Percentiles rank a stretch among this genome's conserved stretches.
phyloP scores from a whole-genome alignment of 2,329 filamentous ascomycete genomes.

The Emericellopsis cladophorae region DNA sequence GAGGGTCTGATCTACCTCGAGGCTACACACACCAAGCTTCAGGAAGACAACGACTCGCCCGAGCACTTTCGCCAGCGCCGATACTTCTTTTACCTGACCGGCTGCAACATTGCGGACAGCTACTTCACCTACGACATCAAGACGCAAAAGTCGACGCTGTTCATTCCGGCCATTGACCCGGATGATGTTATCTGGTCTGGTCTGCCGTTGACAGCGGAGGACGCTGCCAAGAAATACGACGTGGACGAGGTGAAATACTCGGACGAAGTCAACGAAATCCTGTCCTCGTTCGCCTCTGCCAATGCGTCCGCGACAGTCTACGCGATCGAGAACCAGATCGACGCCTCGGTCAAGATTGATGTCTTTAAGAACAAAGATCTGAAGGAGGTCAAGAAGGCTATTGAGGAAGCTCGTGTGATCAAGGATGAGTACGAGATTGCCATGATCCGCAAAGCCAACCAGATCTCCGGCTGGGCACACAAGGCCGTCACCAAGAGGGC shows the following conservation, averaged over 20 bases:
- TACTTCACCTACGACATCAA: slow-evolving; percentile 71
- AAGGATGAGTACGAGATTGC: slow-evolving; percentile 68
- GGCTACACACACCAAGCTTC: slow-evolving; percentile 64
- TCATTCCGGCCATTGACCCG: slow-evolving; percentile 81
- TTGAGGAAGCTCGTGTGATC: slow-evolving; percentile 55
- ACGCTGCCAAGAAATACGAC: slow-evolving; percentile 68
- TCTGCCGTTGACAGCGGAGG: slow-evolving; percentile 62
- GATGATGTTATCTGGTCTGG: slow-evolving; percentile 90
- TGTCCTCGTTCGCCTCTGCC: slow-evolving; percentile 37
- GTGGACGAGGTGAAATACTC: slow-evolving; percentile 66
- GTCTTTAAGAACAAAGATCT: slow-evolving; percentile 55
- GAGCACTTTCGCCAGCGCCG: slow-evolving; percentile 79
- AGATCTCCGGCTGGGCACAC: slow-evolving; percentile 56
- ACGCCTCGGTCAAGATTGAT: slow-evolving; percentile 57
- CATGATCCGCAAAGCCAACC: slow-evolving; percentile 59
- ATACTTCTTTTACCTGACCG: slow-evolving; percentile 90
- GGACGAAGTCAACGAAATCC: slow-evolving; percentile 62
- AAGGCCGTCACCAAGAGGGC: slow-evolving; percentile 48
- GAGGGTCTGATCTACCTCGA: slow-evolving; percentile 77
- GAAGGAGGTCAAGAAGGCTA: slow-evolving; percentile 42
- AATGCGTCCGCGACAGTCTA: slow-evolving; percentile 41
- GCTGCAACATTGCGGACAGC: slow-evolving; percentile 68
- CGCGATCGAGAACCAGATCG: slow-evolving; percentile 68
- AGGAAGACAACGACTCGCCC: slow-evolving; percentile 81
- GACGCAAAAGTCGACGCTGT: slow-evolving; percentile 64